Evolutionary conservation across 139 green algal genomes (phyloP).

Genomic region (Picochlorum sp.): DNA sequence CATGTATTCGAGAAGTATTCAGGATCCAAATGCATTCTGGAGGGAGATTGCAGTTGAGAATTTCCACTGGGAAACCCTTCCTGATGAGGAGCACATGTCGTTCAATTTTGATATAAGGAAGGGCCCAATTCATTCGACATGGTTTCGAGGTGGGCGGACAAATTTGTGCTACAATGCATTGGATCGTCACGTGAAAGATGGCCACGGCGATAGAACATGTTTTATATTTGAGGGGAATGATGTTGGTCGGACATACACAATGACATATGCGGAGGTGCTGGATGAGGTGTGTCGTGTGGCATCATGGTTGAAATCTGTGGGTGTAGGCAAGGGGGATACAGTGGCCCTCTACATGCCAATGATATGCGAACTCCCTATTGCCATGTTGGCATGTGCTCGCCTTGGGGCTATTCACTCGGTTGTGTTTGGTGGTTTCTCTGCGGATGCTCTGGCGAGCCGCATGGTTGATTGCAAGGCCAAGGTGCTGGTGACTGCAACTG

Average conservation of each 20-base stretch:
- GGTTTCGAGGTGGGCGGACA: conserved; percentile 46
- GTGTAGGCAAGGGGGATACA: conserved; percentile 70
- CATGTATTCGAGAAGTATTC: conserved; percentile 15
- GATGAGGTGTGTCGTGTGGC: conserved; percentile 45
- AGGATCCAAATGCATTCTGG: conserved; percentile 22
- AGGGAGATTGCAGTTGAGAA: conserved; percentile 15
- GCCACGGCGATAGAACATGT: conserved; percentile 37
- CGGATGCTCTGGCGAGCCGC: conserved; percentile 64
- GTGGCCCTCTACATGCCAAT: conserved; percentile 95
- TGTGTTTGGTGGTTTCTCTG: conserved; percentile 90
- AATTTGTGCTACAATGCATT: conserved; percentile 62
- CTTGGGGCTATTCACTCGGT: conserved; percentile 91
- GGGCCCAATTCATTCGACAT: conserved; percentile 36
- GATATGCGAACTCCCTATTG: conserved; percentile 78
- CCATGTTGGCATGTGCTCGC: conserved; percentile 81
- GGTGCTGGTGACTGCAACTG: conserved; percentile 36
- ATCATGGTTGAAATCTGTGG: conserved; percentile 73
- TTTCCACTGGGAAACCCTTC: conserved; percentile 24
- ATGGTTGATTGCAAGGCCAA: conserved; percentile 50
- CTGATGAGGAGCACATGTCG: conserved; percentile 7
- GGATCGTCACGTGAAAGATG: conserved; percentile 51
- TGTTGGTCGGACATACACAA: conserved; percentile 14
- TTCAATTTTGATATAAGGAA: conserved; percentile 49
- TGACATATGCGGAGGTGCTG: conserved; percentile 52
- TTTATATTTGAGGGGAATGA: conserved; percentile 68